Conservation (phyloP, 148 eudicot species). For the Oxyria digyna region DNA sequence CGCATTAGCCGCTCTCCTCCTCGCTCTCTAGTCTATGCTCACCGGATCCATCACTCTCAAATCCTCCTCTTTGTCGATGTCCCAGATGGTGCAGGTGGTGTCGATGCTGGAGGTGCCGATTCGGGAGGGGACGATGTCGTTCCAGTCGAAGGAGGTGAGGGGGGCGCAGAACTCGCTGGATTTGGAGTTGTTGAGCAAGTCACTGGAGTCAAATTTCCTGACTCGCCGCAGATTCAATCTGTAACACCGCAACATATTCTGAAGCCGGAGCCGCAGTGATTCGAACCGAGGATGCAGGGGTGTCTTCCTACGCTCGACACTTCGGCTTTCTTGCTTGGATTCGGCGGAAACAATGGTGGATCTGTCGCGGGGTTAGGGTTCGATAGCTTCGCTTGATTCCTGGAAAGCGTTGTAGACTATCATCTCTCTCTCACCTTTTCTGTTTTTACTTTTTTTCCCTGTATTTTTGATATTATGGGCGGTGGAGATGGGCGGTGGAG, state of each 20-base stretch:
- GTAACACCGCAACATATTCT: slow-evolving; percentile 17
- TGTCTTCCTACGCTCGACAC: slow-evolving; percentile 69
- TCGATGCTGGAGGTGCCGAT: no score
- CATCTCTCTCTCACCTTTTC: neutral
- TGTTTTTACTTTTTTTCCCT: neutral
- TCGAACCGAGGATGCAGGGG: slow-evolving; percentile 22
- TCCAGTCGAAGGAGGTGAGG: no score
- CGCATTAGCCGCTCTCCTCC: no score
- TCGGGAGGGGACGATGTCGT: no score
- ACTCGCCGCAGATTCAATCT: slow-evolving; percentile 8
- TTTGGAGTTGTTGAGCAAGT: slow-evolving; percentile 94
- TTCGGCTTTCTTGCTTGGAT: slow-evolving; percentile 51
- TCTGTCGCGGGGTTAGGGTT: slow-evolving; percentile 28
- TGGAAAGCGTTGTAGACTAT: slow-evolving; percentile 22
- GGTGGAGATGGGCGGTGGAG: no score
- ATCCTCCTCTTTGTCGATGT: no score
- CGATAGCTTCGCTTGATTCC: slow-evolving; percentile 58
- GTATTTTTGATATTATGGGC: no score
- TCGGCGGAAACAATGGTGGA: slow-evolving; percentile 9
- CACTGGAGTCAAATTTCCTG: slow-evolving; percentile 50
- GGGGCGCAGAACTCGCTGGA: no score
- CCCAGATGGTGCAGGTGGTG: no score
- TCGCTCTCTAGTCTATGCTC: no score
- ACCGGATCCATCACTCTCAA: no score
- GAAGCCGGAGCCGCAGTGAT: slow-evolving; percentile 59